Conservation (phyloP, 345 rosid species). For the Syzygium oleosum region DNA sequence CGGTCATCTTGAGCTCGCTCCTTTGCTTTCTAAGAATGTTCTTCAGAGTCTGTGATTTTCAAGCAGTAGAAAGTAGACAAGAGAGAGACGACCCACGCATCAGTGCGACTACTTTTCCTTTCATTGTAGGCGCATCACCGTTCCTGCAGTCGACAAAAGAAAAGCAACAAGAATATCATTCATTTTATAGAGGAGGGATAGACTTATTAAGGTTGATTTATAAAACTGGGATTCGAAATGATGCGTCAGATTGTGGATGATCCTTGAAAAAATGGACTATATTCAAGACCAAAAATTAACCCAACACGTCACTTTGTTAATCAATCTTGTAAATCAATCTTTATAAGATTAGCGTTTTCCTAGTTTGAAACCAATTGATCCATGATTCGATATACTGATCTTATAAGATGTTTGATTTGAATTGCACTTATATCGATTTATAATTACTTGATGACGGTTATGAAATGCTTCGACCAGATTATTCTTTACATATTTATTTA, state of each 20-base stretch:
- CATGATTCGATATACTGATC: neutral
- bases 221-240: neutral
- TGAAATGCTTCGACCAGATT: neutral
- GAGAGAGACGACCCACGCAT: neutral
- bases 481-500: neutral
- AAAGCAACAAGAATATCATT: neutral
- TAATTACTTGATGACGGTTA: neutral
- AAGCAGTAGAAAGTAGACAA: neutral
- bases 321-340: neutral
- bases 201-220: neutral
- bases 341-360: neutral
- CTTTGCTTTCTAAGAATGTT: neutral
- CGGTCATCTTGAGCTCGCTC: neutral
- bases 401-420: neutral
- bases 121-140: neutral
- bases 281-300: neutral
- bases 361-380: neutral
- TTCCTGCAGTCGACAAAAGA: neutral
- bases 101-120: neutral
- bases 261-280: neutral
- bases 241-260: neutral
- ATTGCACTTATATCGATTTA: neutral
- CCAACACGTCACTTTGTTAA: neutral
- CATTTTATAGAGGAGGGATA: neutral
- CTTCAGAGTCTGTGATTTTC: neutral